These are phyloP conservation scores for Pseudonitzschia pungens DNA, from an alignment of 108 stramenopile species.

Conservation along the genomic window DNA sequence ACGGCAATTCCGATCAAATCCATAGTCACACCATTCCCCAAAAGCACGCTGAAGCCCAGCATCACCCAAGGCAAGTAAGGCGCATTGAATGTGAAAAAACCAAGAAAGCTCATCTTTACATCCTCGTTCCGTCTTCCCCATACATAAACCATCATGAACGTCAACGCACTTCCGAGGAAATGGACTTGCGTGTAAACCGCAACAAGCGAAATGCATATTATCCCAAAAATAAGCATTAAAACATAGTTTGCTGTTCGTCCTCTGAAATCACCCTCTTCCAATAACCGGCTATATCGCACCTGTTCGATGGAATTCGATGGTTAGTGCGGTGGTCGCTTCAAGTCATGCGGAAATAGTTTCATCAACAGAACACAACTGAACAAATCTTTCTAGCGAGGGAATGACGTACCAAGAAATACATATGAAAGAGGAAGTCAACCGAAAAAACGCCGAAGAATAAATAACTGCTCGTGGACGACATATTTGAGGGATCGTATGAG, in stretches of 20 bases:
- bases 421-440: slow-evolving; percentile 97
- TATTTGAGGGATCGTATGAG: neutral
- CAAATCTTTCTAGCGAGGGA: slow-evolving; percentile 11
- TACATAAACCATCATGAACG: slow-evolving; percentile 99
- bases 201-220: slow-evolving; percentile 68
- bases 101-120: slow-evolving; percentile 92
- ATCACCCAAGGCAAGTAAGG: slow-evolving; percentile 98
- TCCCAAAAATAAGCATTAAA: slow-evolving; percentile 90
- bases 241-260: slow-evolving; percentile 93
- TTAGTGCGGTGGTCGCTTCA: neutral
- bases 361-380: neutral
- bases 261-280: slow-evolving; percentile 92
- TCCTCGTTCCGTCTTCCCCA: slow-evolving; percentile 90
- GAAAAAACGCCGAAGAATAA: slow-evolving; percentile 97
- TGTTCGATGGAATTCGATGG: neutral
- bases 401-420: slow-evolving; percentile 89
- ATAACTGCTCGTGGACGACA: slow-evolving; percentile 42
- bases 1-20: slow-evolving; percentile 94
- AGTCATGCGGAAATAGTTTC: no score
- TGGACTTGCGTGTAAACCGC: slow-evolving; percentile 85
- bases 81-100: slow-evolving; percentile 92
- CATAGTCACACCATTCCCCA: slow-evolving; percentile 83
- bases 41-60: slow-evolving; percentile 80
- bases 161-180: slow-evolving; percentile 91
- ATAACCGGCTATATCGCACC: slow-evolving; percentile 86